Evolutionary conservation across 2,329 filamentous ascomycete species (phyloP).

Genomic region (Cryphonectria radicalis): DNA sequence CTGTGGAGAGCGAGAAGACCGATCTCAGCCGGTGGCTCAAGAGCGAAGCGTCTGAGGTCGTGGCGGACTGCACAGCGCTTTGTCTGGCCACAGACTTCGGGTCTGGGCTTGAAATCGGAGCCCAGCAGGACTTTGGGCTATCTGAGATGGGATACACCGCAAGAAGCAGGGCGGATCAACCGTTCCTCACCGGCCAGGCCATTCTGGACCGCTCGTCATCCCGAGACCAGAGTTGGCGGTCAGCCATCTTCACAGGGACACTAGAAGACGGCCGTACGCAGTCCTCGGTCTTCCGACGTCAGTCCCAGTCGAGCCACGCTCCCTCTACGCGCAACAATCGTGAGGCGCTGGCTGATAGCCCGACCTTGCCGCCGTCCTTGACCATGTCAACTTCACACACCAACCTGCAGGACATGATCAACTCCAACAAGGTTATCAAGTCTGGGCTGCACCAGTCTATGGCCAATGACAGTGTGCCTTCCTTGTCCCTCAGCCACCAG

Average conservation of each 20-base stretch:
- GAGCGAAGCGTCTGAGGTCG: constrained; percentile 77
- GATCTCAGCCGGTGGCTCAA: constrained; percentile 80
- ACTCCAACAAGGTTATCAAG: constrained; percentile 62
- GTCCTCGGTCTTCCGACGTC: constrained; percentile 47
- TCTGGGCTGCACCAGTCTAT: constrained; percentile 59
- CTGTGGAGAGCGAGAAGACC: constrained; percentile 77
- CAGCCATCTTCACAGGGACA: constrained; percentile 33
- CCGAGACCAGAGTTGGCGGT: constrained; percentile 50
- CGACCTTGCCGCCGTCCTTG: constrained; percentile 60
- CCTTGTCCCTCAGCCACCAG: constrained; percentile 55
- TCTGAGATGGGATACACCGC: constrained; percentile 22
- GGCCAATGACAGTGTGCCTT: constrained; percentile 62
- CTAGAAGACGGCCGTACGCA: constrained; percentile 41
- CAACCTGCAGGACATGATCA: constrained; percentile 63
- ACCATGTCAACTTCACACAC: constrained; percentile 54
- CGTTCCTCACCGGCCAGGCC: constrained; percentile 45
- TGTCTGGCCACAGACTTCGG: constrained; percentile 44
- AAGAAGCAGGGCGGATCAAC: constrained; percentile 39
- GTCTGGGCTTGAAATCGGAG: constrained; percentile 26
- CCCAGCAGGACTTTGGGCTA: constrained; percentile 22
- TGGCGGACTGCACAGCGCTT: constrained; percentile 78
- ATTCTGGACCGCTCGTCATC: constrained; percentile 25
- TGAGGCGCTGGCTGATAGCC: constrained; percentile 59
- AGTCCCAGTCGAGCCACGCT: constrained; percentile 56
- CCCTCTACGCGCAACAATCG: constrained; percentile 54